Percentiles rank a stretch among this genome's conserved stretches.
These are phyloP conservation scores for Pyropia yezoensis DNA, from an alignment of 23 red algal genomes.

Conservation along the genomic window DNA sequence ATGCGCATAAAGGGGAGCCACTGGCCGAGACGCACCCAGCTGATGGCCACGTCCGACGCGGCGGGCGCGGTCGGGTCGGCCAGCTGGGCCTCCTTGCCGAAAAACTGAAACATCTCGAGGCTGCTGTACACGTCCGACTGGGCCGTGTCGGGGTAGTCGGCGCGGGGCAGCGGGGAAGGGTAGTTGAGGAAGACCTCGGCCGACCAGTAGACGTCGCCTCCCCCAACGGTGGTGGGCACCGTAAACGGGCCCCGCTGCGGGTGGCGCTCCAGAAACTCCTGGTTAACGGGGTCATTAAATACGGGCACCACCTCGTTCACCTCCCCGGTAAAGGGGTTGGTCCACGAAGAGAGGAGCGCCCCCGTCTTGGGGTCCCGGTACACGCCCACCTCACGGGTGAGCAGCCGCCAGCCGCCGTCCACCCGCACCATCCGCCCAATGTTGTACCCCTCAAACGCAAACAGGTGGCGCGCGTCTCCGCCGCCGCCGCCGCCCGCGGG, in stretches of 20 bases:
- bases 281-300: slow-evolving; percentile 92
- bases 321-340: slow-evolving; percentile 60
- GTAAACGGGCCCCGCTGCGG: slow-evolving; percentile 15
- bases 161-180: slow-evolving; percentile 58
- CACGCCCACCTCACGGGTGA: slow-evolving; percentile 81
- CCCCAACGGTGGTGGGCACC: slow-evolving; percentile 47
- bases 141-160: slow-evolving; percentile 49
- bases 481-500: neutral
- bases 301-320: slow-evolving; percentile 70
- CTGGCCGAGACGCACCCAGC: slow-evolving; percentile 84
- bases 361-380: slow-evolving; percentile 60
- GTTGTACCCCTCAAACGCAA: slow-evolving; percentile 88
- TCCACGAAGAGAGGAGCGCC: slow-evolving; percentile 57
- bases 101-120: slow-evolving; percentile 90
- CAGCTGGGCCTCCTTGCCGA: slow-evolving; percentile 51
- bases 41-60: slow-evolving; percentile 36
- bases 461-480: slow-evolving; percentile 34
- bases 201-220: slow-evolving; percentile 79
- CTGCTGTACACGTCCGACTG: slow-evolving; percentile 57
- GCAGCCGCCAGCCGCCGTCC: slow-evolving; percentile 88
- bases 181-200: slow-evolving; percentile 84
- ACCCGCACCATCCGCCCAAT: slow-evolving; percentile 74
- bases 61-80: slow-evolving; percentile 27
- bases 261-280: slow-evolving; percentile 55
- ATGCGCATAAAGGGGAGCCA: slow-evolving; percentile 98